phyloP scores from a whole-genome alignment of 2,329 filamentous ascomycete genomes.

The Penicillium sp. region DNA sequence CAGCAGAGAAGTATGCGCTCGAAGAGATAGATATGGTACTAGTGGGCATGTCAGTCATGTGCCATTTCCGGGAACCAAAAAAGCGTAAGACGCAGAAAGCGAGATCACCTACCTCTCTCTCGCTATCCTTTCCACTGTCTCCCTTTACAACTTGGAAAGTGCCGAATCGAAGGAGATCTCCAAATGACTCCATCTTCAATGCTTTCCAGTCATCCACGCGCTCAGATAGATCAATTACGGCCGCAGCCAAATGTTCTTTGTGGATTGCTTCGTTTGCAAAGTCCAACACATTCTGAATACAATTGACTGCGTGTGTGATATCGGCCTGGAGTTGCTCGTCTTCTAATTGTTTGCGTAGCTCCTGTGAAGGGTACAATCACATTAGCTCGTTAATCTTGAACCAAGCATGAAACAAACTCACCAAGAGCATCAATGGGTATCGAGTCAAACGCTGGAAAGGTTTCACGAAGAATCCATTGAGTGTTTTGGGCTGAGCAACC shows the following conservation, averaged over 20 bases:
- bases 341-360: conserved; percentile 79
- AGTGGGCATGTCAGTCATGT: conserved; percentile 17
- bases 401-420: conserved; percentile 41
- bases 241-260: conserved; percentile 78
- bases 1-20: conserved; percentile 93
- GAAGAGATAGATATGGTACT: conserved; percentile 98
- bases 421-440: conserved; percentile 85
- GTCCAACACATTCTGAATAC: conserved; percentile 75
- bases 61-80: background rate
- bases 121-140: conserved; percentile 73
- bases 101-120: conserved; percentile 69
- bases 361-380: conserved; percentile 48
- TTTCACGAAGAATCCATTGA: conserved; percentile 91
- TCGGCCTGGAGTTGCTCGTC: conserved; percentile 69
- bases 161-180: conserved; percentile 81
- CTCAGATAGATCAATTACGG: conserved; percentile 73
- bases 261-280: conserved; percentile 90
- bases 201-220: conserved; percentile 98
- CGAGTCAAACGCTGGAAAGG: conserved; percentile 95
- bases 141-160: conserved; percentile 87
- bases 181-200: conserved; percentile 86
- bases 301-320: conserved; percentile 72
- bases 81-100: conserved; percentile 1
- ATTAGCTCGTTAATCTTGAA: background rate
- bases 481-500: conserved; percentile 78